Base-by-base conservation (phyloP, 345 rosid species). In the Arabis alpina region DNA sequence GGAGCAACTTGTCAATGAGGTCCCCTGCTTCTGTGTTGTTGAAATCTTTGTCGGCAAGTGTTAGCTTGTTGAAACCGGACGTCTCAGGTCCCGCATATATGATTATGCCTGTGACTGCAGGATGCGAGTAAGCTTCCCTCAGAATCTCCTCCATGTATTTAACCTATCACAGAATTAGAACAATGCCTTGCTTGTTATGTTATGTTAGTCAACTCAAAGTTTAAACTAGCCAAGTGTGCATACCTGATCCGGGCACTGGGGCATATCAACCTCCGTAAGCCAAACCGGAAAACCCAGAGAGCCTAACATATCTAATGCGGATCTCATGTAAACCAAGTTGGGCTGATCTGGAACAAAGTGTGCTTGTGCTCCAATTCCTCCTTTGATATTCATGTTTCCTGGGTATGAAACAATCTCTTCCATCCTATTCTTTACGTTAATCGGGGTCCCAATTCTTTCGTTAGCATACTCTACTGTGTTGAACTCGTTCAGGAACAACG, bases 361-460 rank as follows among this genome's bases (percentile, higher is more conserved):
- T 13, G 89, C 98, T 59, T 89, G 87, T 61, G 87, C 62, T 66
- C 96, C 96, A 32, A 87, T 82, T 30, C 89, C 98, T 13, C 78
- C 80, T 39, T 37, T 37, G 2, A 89, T 41, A 4, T 61, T 62
- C 6, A 25, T 58, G 56, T 77, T 85, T 59, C 89, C 96, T 0
- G 85, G 87, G 71, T 65, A 86, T n/a, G 82, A 71, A 14, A 68
- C 59, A n/a, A 89, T 86, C 63, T 85, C 84, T 63, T 80, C 41
- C 37, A 89, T 76, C 66, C 53, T 85, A 19, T 70, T 72, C 70
- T 15, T 76, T 68, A 84, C 90, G n/a, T 84, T 81, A 2, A n/a
- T 52, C 0, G 89, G 75, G 37, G 57, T 73, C 16, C 78, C 73
- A 13, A 4, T 11, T 54, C 49, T 14, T 16, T 89, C 93, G 0